A percentile compares a stretch with the other conserved stretches of the same genome.
Evolutionary conservation across 306 rosid genomes (phyloP).

Genomic region (Quercus glauca): DNA sequence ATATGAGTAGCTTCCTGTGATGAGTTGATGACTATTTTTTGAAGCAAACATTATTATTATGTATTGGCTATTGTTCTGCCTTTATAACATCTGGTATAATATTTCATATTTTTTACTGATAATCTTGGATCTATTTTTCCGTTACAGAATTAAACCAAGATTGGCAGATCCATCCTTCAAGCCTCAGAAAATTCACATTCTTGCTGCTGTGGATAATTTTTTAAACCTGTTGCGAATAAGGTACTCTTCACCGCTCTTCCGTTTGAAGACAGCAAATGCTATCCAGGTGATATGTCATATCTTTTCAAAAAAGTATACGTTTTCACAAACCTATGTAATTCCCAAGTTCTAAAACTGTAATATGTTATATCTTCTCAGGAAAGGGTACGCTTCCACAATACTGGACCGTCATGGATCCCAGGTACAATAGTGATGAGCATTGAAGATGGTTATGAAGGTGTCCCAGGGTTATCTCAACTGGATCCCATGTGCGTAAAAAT

Average conservation of each 20-base stretch:
- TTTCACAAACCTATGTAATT: conserved; percentile 5
- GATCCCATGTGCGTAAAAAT: conserved; percentile 75
- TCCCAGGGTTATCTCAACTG: conserved; percentile 76
- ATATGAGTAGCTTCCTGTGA: neutral
- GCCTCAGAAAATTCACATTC: conserved; percentile 63
- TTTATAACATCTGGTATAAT: conserved; percentile 2
- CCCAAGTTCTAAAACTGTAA: conserved; percentile 9
- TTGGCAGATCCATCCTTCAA: conserved; percentile 83
- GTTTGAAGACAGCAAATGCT: conserved; percentile 73
- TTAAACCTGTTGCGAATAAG: conserved; percentile 65
- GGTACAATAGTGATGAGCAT: conserved; percentile 90
- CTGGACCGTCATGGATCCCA: conserved; percentile 57
- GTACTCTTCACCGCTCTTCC: conserved; percentile 94
- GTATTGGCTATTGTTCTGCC: neutral
- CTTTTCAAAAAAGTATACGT: neutral
- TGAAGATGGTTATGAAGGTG: conserved; percentile 78
- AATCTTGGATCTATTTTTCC: conserved; percentile 15
- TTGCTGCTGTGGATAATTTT: conserved; percentile 61
- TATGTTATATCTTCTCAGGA: conserved; percentile 33
- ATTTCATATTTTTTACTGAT: conserved; percentile 1
- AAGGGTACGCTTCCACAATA: conserved; percentile 74
- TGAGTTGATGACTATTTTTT: neutral
- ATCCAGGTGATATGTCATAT: conserved; percentile 58
- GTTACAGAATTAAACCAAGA: conserved; percentile 78
- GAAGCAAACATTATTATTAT: neutral